A percentile compares a stretch with the other conserved stretches of the same genome.
Evolutionary conservation across 73 alveolate species (phyloP).

Genomic region (Paramecium sonneborni): DNA sequence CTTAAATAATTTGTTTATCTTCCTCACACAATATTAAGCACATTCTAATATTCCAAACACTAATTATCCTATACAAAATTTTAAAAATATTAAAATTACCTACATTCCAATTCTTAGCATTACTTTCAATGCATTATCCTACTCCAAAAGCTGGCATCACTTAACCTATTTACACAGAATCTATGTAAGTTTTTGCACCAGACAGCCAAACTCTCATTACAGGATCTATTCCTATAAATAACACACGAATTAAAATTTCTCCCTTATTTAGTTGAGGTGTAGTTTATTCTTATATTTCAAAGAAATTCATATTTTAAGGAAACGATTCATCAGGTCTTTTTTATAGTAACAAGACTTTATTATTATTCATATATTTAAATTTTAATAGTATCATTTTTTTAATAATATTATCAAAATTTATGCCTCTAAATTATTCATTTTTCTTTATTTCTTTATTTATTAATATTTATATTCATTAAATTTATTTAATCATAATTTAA

Average conservation of each 20-base stretch:
- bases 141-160: conserved; percentile 68
- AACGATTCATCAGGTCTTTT: conserved; percentile 32
- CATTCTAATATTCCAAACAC: conserved; percentile 56
- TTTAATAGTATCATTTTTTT: neutral
- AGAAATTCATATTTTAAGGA: conserved; percentile 53
- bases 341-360: conserved; percentile 12
- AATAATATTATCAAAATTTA: neutral
- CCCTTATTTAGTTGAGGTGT: conserved; percentile 42
- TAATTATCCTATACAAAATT: neutral
- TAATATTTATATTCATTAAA: neutral
- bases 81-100: neutral
- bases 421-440: neutral
- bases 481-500: neutral
- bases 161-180: conserved; percentile 51
- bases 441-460: neutral
- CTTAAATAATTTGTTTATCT: conserved; percentile 17
- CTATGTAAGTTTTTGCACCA: conserved; percentile 65
- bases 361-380: neutral
- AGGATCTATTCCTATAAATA: conserved; percentile 50
- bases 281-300: neutral
- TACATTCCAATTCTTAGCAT: conserved; percentile 18
- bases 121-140: conserved; percentile 39
- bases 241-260: conserved; percentile 46
- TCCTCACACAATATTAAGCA: conserved; percentile 48
- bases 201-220: conserved; percentile 71